phyloP scores from a whole-genome alignment of 2,329 filamentous ascomycete genomes.

The Thyridium curvatum region DNA sequence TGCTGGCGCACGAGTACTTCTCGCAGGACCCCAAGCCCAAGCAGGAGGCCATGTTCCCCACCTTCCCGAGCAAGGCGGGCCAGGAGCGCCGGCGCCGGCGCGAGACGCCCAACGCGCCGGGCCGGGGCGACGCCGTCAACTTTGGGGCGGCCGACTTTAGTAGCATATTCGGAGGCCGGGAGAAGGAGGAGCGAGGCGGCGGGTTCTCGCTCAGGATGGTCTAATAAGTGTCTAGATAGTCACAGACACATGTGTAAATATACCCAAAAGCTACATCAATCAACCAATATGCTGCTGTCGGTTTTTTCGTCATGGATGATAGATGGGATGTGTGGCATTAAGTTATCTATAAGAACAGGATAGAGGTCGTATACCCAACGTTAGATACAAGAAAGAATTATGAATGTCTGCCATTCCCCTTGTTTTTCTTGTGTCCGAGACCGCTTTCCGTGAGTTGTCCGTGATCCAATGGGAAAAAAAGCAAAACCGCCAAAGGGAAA shows the following conservation, averaged over 20 bases:
- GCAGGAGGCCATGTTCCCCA: conserved; percentile 87
- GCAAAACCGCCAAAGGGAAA: too few relatives aligned
- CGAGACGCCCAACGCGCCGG: conserved; percentile 77
- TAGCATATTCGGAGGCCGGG: conserved; percentile 62
- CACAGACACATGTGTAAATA: too few relatives aligned
- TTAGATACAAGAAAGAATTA: background rate
- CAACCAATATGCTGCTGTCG: too few relatives aligned
- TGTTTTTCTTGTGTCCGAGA: background rate
- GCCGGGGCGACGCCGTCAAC: conserved; percentile 58
- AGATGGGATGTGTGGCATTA: conserved; percentile 11
- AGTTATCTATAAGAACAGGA: conserved; percentile 10
- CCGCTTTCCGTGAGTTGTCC: background rate
- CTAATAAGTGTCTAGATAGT: too few relatives aligned
- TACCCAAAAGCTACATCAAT: too few relatives aligned
- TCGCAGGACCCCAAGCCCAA: conserved; percentile 84
- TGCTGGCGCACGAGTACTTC: conserved; percentile 81
- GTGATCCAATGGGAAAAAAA: too few relatives aligned
- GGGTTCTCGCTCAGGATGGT: conserved; percentile 62
- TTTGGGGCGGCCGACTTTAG: conserved; percentile 58
- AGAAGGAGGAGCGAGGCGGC: conserved; percentile 58
- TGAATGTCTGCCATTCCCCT: background rate
- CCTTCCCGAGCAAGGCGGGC: conserved; percentile 91
- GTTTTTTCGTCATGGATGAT: too few relatives aligned
- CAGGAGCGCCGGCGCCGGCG: conserved; percentile 72
- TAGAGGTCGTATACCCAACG: conserved; percentile 5